phyloP scores from a whole-genome alignment of 352 stramenopile species.

The Blastocystis sp. region DNA sequence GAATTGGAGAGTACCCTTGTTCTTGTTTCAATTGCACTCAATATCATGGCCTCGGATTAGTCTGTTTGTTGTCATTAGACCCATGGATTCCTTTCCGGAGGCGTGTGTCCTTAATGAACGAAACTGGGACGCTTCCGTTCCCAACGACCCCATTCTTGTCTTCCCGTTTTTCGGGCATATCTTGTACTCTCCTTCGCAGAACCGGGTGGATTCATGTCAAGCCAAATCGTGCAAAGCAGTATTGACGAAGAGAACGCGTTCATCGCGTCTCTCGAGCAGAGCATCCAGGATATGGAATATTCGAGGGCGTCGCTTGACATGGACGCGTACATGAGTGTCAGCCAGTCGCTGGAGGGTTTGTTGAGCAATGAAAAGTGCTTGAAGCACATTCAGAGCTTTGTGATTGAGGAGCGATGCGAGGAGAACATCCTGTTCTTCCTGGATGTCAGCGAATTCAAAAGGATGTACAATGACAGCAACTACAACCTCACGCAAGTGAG shows the following conservation, averaged over 20 bases:
- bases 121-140: background rate
- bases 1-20: background rate
- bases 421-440: slow-evolving; percentile 56
- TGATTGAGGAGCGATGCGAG: slow-evolving; percentile 44
- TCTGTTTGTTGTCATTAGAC: background rate
- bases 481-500: slow-evolving; percentile 10
- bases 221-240: background rate
- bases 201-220: background rate
- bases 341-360: slow-evolving; percentile 47
- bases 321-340: slow-evolving; percentile 13
- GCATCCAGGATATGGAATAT: slow-evolving; percentile 23
- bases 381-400: slow-evolving; percentile 56
- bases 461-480: slow-evolving; percentile 46
- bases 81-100: too few relatives aligned
- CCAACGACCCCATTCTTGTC: background rate
- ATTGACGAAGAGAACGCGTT: slow-evolving; percentile 25
- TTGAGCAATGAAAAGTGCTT: slow-evolving; percentile 38
- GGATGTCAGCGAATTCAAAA: slow-evolving; percentile 53
- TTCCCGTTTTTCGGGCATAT: background rate
- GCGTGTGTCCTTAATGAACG: too few relatives aligned
- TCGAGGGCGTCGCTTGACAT: background rate
- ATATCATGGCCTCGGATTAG: background rate
- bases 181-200: background rate
- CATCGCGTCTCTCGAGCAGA: slow-evolving; percentile 4
- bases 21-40: background rate